Percentiles rank a stretch among this genome's conserved stretches.
Evolutionary conservation across 2,329 filamentous ascomycete genomes (phyloP).

Genomic region (Didymosphaeria variabile): DNA sequence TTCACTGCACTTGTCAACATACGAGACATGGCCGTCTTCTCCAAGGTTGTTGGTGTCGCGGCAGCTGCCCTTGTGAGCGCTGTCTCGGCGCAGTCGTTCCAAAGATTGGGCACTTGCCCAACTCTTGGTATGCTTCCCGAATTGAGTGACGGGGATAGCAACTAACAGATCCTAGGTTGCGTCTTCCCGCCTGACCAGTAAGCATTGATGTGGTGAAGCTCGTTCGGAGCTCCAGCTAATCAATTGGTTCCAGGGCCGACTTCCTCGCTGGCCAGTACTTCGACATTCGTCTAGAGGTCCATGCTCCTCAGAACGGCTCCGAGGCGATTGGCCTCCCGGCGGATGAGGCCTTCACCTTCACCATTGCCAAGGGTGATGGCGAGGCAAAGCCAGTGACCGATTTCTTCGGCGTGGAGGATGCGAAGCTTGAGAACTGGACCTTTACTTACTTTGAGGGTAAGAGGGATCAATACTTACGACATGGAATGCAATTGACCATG

Average conservation of each 20-base stretch:
- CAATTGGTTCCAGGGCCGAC: constrained; percentile 64
- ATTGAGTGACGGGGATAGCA: not conserved
- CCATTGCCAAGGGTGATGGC: constrained; percentile 70
- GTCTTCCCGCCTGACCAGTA: constrained; percentile 68
- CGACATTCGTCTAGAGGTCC: constrained; percentile 83
- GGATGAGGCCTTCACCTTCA: constrained; percentile 79
- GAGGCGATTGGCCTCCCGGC: constrained; percentile 76
- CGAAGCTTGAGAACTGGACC: constrained; percentile 79
- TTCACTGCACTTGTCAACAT: constrained; percentile 14
- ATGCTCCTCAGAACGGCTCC: constrained; percentile 81
- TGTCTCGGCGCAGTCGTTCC: constrained; percentile 62
- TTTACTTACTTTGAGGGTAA: constrained; percentile 82
- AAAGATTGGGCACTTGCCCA: constrained; percentile 64
- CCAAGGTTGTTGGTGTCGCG: constrained; percentile 36
- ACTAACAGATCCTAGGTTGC: constrained; percentile 49
- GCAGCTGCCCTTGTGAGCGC: constrained; percentile 39
- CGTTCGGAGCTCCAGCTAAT: constrained; percentile 13
- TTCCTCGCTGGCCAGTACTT: constrained; percentile 87
- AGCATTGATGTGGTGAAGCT: constrained; percentile 27
- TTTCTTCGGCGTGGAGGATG: constrained; percentile 76
- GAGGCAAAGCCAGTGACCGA: constrained; percentile 66
- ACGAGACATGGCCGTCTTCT: constrained; percentile 42
- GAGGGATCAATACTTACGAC: constrained; percentile 14
- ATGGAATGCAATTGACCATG: constrained; percentile 14
- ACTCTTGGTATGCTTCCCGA: constrained; percentile 55